These are phyloP conservation scores for Knoxdaviesia proteae DNA, from an alignment of 2,329 filamentous ascomycete genomes.

Conservation along the genomic window DNA sequence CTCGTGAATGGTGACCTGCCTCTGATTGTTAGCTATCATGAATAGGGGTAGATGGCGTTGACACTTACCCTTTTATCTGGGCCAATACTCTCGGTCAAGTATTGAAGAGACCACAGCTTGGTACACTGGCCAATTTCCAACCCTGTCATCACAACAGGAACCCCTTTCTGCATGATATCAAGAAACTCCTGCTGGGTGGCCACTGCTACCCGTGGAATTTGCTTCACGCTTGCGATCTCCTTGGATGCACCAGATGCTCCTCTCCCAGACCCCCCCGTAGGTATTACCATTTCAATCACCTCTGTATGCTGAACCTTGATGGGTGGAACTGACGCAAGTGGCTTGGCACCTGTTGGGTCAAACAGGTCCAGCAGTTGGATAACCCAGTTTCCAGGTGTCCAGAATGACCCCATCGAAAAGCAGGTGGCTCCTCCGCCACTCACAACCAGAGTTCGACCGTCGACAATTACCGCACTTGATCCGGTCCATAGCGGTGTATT, in stretches of 20 bases:
- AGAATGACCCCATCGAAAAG: slow-evolving; percentile 77
- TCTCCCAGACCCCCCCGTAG: too few species aligned
- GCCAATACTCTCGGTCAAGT: slow-evolving; percentile 43
- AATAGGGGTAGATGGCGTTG: neutral
- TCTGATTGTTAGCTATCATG: neutral
- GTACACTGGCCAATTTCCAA: slow-evolving; percentile 48
- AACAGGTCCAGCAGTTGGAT: slow-evolving; percentile 10
- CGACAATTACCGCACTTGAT: too few species aligned
- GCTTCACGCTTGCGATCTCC: too few species aligned
- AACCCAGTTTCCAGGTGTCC: slow-evolving; percentile 43
- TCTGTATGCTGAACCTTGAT: too few species aligned
- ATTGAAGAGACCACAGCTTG: slow-evolving; percentile 44
- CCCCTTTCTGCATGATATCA: slow-evolving; percentile 9
- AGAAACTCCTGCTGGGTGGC: too few species aligned
- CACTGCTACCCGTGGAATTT: too few species aligned
- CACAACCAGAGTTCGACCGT: slow-evolving; percentile 25
- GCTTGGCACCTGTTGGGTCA: neutral
- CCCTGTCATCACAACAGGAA: slow-evolving; percentile 36
- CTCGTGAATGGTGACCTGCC: slow-evolving; percentile 53
- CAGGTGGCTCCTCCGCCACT: slow-evolving; percentile 70
- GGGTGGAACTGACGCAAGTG: too few species aligned
- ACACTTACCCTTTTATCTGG: slow-evolving; percentile 32
- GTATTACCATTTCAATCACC: too few species aligned
- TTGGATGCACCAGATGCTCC: too few species aligned
- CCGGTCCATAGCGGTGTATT: too few species aligned